Conservation (phyloP, 805 yeast species). For the Candida vaughaniae region DNA sequence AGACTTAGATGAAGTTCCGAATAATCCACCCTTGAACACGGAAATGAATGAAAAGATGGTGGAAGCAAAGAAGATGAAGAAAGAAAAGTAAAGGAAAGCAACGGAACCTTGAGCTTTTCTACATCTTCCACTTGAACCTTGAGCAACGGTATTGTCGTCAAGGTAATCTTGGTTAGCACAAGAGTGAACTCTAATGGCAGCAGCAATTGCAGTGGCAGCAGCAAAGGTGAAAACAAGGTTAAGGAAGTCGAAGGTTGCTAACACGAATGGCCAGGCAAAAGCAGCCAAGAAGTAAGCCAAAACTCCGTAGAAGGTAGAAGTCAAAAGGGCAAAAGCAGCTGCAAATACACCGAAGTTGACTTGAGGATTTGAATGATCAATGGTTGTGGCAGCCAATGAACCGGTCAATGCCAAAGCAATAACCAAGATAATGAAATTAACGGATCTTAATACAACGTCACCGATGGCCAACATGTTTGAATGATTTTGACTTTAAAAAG, state of each 20-base stretch:
- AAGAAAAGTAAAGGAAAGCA: slow-evolving; percentile 83
- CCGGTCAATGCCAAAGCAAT: slow-evolving; percentile 86
- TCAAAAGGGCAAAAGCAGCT: slow-evolving; percentile 79
- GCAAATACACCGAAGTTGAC: slow-evolving; percentile 88
- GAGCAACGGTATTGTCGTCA: slow-evolving; percentile 63
- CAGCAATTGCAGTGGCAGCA: slow-evolving; percentile 93
- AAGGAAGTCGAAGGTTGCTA: slow-evolving; percentile 77
- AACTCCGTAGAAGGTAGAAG: slow-evolving; percentile 77
- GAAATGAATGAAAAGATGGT: slow-evolving; percentile 58
- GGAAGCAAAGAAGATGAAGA: slow-evolving; percentile 70
- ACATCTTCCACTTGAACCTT: slow-evolving; percentile 83
- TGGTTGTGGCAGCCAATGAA: slow-evolving; percentile 71
- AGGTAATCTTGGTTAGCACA: slow-evolving; percentile 71
- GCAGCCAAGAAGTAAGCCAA: slow-evolving; percentile 73
- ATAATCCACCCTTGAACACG: slow-evolving; percentile 52
- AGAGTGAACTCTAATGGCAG: slow-evolving; percentile 81
- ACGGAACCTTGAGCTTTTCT: slow-evolving; percentile 88
- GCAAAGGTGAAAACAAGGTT: slow-evolving; percentile 91
- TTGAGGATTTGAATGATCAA: slow-evolving; percentile 60
- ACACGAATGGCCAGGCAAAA: slow-evolving; percentile 83
- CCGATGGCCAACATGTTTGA: slow-evolving; percentile 59
- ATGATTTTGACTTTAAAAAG: not conserved
- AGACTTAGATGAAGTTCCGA: slow-evolving; percentile 40
- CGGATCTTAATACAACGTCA: slow-evolving; percentile 70
- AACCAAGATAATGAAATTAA: slow-evolving; percentile 73